Evolutionary conservation across 2,329 filamentous ascomycete species (phyloP).

Genomic region (Xylaria sp.): DNA sequence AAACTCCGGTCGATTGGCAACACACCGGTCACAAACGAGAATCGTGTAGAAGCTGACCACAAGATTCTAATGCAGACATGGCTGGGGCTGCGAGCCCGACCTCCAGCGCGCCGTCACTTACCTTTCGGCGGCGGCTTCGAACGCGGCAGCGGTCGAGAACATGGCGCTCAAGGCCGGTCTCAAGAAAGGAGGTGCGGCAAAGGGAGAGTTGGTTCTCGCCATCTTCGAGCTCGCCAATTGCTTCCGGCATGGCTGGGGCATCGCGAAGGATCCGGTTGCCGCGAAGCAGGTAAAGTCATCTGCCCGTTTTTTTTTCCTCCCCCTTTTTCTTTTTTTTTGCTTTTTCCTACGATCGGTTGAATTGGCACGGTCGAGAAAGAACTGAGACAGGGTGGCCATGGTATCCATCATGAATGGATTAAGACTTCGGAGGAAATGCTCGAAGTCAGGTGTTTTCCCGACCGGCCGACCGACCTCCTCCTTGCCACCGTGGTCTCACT

Average conservation of each 20-base stretch:
- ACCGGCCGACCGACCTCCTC: neutral
- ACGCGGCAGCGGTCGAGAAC: conserved; percentile 81
- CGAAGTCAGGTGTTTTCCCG: conserved; percentile 1
- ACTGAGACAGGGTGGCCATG: neutral
- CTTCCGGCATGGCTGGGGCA: conserved; percentile 93
- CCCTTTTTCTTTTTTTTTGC: conserved; percentile 1
- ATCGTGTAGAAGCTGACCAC: conserved; percentile 22
- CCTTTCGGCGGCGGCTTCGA: conserved; percentile 81
- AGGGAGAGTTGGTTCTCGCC: conserved; percentile 91
- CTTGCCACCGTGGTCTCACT: conserved; percentile 6
- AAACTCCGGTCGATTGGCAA: neutral
- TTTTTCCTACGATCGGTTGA: conserved; percentile 2
- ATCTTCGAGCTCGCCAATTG: conserved; percentile 93
- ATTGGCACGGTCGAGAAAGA: neutral
- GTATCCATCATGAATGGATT: conserved; percentile 2
- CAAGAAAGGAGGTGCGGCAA: conserved; percentile 89
- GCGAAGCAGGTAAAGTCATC: conserved; percentile 58
- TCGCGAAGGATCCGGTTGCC: conserved; percentile 77
- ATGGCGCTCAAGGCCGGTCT: conserved; percentile 79
- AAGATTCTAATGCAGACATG: conserved; percentile 56
- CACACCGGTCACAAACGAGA: neutral
- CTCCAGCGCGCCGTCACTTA: conserved; percentile 71
- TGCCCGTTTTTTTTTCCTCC: conserved; percentile 7
- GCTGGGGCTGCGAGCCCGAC: conserved; percentile 80
- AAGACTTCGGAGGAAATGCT: neutral